Evolutionary conservation across 179 eudicot species (phyloP), one percentile per base, ranked within the genome.

Genomic region (Gypsophila paniculata): DNA sequence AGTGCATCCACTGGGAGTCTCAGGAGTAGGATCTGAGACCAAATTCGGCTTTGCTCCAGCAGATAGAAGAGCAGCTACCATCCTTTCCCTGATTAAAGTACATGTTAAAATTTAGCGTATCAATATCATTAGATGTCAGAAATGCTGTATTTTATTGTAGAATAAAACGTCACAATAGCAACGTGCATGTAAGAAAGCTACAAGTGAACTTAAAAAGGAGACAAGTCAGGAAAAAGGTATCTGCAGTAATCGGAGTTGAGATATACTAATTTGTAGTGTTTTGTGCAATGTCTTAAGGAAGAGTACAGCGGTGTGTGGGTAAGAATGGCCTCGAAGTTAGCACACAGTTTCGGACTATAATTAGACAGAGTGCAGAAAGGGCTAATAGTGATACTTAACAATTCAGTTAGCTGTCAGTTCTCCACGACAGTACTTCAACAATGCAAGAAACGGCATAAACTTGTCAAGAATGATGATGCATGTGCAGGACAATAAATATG

Each of bases 61-160:
- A 74, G 99, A 91, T 29, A 91, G 85, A 85, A 94, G 99, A 73
- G 86, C 80, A 68, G 90, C 99, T 70, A 91, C 97, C 97, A 89
- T 93, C 74, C 86, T 84, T 79, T 88, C 91, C 88, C 97, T 93
- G 90, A 54, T 25, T 70, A 82, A 75, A 74, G 64, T 53, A 38
- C 55, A 68, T 25, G 5, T 26, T 17, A 29, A 29, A 54, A 57
- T 18, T 66, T 65, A 57, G 60, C 39, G 36, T 17, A 19, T 7
- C 49, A 34, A 46, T 23, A 67, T 26, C 39, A 67, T 25, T 23
- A 34, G 48, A 49, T 49, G 36, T 44, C 42, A 36, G 26, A 9
- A n/a, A n/a, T n/a, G n/a, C n/a, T n/a, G n/a, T n/a, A n/a, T n/a
- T n/a, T n/a, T n/a, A n/a, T n/a, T n/a, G n/a, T n/a, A 39, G 44